phyloP scores from a whole-genome alignment of 208 protist genomes.

The Leishmania turanica region DNA sequence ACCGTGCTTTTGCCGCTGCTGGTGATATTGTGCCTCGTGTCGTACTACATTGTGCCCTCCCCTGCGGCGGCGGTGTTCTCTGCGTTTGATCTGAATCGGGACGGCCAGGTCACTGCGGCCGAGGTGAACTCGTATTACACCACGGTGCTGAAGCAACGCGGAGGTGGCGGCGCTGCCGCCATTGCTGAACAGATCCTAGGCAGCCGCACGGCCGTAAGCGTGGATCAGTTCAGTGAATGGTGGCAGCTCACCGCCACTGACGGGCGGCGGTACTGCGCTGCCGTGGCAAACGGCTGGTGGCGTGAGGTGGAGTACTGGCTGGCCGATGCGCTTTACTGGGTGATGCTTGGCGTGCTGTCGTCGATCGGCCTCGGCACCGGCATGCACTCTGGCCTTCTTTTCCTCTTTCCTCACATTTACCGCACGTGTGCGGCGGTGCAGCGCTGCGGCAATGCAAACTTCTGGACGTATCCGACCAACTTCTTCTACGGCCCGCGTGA shows the following conservation, averaged over 20 bases:
- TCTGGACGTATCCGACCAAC: constrained; percentile 90
- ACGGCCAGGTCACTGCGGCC: constrained; percentile 44
- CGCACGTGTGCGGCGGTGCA: constrained; percentile 84
- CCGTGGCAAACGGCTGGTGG: constrained; percentile 61
- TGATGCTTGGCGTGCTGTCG: constrained; percentile 90
- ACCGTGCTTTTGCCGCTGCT: constrained; percentile 46
- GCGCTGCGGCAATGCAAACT: constrained; percentile 84
- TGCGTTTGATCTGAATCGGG: constrained; percentile 50
- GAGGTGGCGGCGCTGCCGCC: neutral
- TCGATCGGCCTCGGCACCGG: constrained; percentile 94
- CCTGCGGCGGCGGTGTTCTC: constrained; percentile 41
- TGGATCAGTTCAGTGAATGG: constrained; percentile 47
- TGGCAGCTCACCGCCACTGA: constrained; percentile 56
- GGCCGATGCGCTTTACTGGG: constrained; percentile 87
- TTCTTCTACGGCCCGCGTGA: constrained; percentile 78
- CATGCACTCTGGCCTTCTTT: constrained; percentile 95
- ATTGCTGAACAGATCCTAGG: constrained; percentile 40
- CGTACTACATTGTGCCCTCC: constrained; percentile 47
- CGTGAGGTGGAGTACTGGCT: constrained; percentile 81
- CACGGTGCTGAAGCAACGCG: constrained; percentile 25
- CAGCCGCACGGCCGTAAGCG: constrained; percentile 22
- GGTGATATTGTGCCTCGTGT: constrained; percentile 37
- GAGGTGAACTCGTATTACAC: constrained; percentile 74
- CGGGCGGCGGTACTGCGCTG: constrained; percentile 40
- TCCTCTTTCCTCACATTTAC: constrained; percentile 96